Evolutionary conservation across 176 grass and related monocot genomes (phyloP), one percentile per base, ranked within the genome.

Genomic region (Zizania latifolia): DNA sequence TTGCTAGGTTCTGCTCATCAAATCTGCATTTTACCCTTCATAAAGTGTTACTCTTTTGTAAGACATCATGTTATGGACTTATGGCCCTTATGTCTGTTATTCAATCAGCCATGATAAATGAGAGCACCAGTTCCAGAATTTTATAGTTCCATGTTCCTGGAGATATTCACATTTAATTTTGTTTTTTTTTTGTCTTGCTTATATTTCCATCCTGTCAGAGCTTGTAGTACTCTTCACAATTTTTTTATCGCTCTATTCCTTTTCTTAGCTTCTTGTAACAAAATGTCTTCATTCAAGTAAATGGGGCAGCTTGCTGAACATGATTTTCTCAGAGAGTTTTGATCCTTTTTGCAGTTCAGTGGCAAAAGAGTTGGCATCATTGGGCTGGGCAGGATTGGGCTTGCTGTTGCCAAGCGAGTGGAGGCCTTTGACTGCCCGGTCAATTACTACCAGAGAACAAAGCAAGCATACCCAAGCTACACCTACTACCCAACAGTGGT

Each of bases 331-430:
- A 86, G 38, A 22, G 6, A 30, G 17, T 38, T 36, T 72, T 31
- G 16, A 27, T 40, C 16, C 17, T 56, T 32, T 61, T 62, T 82
- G 79, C 88, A 98, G 94, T 94, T 98, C 86, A 94, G 91, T 72
- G 94, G 94, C 0, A 98, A 98, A 54, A 79, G 60, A 65, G 94
- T 98, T 3, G 94, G 94, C 66, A 98, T 98, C 71, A 85, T 98
- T 7, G 91, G 94, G 5, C 91, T 98, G 24, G 94, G 94, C 21
- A 79, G 89, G 81, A 98, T 98, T 4, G 94, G 94, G 4, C 80
- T 86, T 8, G 84, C 79, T 19, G 24, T 98, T 2, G 94, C 94
- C 7, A 88, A 71, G 38, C 78, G 91, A 58, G 84, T 83, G 56
- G 91, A 98, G 22, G 88, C 71, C 6, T 98, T 94, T 17, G 89